Evolutionary conservation across 225 moss, liverwort and hornwort species (phyloP), one percentile per base, ranked within the genome.

Genomic region (Sphagnum contortum): DNA sequence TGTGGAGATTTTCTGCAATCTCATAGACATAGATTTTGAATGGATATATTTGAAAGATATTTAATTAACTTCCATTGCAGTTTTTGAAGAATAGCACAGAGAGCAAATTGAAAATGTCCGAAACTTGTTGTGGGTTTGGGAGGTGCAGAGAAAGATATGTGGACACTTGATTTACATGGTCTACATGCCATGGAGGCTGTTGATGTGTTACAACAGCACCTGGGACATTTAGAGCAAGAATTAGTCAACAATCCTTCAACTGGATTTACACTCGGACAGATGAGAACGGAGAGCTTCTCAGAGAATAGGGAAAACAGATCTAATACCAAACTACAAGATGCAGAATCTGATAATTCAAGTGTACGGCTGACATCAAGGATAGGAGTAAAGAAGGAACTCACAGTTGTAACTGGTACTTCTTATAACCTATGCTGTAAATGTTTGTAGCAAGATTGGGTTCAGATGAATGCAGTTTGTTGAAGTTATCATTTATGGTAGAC

Each of bases 161-260:
- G 87, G 87, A 73, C 80, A 50, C 62, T 87, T 44, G 87, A 87
- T 53, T 68, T 87, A 5, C 87, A 87, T 51, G 87, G 87, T 50
- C 75, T 87, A 61, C 83, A 83, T 58, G 76, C 78, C 10, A 65
- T 73, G 5, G 87, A 87, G 74, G 87, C 87, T 58, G 83, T 87
- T 8, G 64, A 66, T 53, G 87, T 77, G 53, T 69, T 87, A 50
- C 73, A 87, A 54, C 73, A 80, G 46, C 83, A 78, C 55, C 83
- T 87, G 64, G 55, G 66, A 48, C 65, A 63, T 68, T 12, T 87
- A 8, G 87, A 83, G 80, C 72, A 74, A n/a, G 80, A 83, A 65
- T 54, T 83, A 69, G 44, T 75, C 50, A 69, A 59, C 12, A 77
- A 80, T 66, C 73, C 83, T 61, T 65, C 71, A n/a, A 74, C 65